Evolutionary conservation across 106 monocot species (phyloP).

Genomic region (Dendrobium catenatum): DNA sequence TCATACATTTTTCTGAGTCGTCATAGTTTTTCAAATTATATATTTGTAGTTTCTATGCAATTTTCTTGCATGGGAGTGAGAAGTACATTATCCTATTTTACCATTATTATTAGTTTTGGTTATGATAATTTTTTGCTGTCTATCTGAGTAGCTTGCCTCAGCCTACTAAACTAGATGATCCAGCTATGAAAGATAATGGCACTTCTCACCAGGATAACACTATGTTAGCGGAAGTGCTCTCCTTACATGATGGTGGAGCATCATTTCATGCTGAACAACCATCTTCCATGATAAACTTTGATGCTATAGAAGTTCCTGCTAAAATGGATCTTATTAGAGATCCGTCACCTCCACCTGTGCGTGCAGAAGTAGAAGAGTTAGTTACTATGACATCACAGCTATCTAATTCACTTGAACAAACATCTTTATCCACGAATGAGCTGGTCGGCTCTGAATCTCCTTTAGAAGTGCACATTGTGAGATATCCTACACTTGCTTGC

Average conservation of each 20-base stretch:
- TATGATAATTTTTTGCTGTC: background rate
- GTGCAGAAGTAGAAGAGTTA: constrained; percentile 69
- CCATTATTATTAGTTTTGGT: background rate
- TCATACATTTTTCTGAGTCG: constrained; percentile 3
- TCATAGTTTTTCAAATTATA: constrained; percentile 2
- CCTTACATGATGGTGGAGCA: constrained; percentile 43
- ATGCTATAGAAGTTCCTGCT: constrained; percentile 25
- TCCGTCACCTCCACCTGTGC: constrained; percentile 78
- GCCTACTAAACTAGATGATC: constrained; percentile 28
- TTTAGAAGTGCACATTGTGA: constrained; percentile 79
- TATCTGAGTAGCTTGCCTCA: constrained; percentile 31
- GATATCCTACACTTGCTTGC: constrained; percentile 10
- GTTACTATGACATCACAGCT: constrained; percentile 21
- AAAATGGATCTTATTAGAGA: constrained; percentile 55
- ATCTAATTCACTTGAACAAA: constrained; percentile 25
- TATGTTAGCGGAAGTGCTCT: constrained; percentile 55
- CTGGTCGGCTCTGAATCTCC: constrained; percentile 56
- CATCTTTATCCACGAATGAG: constrained; percentile 48
- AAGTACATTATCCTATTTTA: background rate
- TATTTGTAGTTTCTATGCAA: background rate
- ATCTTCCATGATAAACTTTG: constrained; percentile 16
- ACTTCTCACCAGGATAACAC: constrained; percentile 37
- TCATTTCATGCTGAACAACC: constrained; percentile 35
- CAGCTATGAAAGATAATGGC: constrained; percentile 27
- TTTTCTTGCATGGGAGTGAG: background rate